Base-by-base conservation (phyloP, 2,329 filamentous ascomycete species). In the Exophiala phaeomuriformis region DNA sequence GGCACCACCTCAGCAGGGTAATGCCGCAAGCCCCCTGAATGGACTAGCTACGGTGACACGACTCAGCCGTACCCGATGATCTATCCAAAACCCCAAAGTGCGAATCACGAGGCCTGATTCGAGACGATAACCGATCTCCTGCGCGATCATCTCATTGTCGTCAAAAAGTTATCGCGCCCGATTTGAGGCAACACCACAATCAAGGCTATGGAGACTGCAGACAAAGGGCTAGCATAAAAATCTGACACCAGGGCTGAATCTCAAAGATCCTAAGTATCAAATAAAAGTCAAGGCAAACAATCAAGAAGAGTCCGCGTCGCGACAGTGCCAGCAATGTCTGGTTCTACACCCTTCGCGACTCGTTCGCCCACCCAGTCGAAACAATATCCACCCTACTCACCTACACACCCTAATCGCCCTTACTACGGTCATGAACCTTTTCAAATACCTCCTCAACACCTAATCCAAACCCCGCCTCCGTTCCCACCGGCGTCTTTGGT, bases 361-460 rank as follows among this genome's bases (percentile, higher is more conserved):
- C 71, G 71, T 62, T 75, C 72, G 61, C 71, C 72, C 52, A 69
- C 71, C 53, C 70, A 72, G 61, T 70, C 72, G 62, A 64, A 67
- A 51, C 71, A 67, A 61, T 65, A 69, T 55, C 65, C 65, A 52
- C 73, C 73, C 60, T 72, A 71, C 41, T 71, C 72, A 46, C 68
- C 71, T 42, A 68, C 64, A 41, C 39, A 41, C 19, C 12, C 39
- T 27, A 41, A 41, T 28, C 39, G 39, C 39, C 39, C 39, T 27
- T 41, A 57, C 71, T 73, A 42, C 64, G 70, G 72, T 32, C 69
- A 69, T 53, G 73, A 73, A 49, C 69, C 69, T 40, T 68, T 67
- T 36, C 54, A 59, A 53, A 53, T 56, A 47, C 53, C 59, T 40
- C 51, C 58, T 51, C 56, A 57, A 51, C 58, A 57, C 39, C 69